Conservation (phyloP, 371 early-diverging fungal species). For the Quaeritorhiza haematococci region DNA sequence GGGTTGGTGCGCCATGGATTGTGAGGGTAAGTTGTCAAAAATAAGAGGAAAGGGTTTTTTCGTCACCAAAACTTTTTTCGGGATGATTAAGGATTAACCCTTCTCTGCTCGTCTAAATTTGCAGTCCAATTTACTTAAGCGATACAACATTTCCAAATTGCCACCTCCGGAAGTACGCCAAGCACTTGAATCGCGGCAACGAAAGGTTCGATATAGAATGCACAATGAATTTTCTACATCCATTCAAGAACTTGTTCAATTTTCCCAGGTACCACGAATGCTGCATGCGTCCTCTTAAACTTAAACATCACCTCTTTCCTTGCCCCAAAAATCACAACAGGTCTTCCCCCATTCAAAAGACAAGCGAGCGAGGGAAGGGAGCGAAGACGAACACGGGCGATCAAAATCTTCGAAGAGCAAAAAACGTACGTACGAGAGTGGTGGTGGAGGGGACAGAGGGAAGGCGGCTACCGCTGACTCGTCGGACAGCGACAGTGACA, state of each 20-base stretch:
- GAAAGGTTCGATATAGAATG: constrained; percentile 9
- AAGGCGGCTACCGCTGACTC: too few species aligned
- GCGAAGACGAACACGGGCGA: too few species aligned
- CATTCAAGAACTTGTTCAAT: too few species aligned
- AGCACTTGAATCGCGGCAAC: constrained; percentile 9
- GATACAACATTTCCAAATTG: constrained; percentile 22
- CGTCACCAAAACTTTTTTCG: not conserved
- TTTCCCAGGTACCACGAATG: too few species aligned
- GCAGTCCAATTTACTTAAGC: constrained; percentile 20
- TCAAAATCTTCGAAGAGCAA: too few species aligned
- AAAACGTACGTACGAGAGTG: too few species aligned
- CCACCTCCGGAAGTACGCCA: constrained; percentile 18
- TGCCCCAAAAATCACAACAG: not conserved
- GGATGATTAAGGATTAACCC: not conserved
- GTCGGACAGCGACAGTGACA: too few species aligned
- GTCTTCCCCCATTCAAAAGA: too few species aligned
- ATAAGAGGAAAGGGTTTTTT: too few species aligned
- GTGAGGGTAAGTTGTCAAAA: constrained; percentile 61
- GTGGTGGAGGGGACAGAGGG: too few species aligned
- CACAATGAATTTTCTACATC: not conserved
- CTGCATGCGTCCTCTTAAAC: too few species aligned
- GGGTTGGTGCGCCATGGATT: constrained; percentile 70
- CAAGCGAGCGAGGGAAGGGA: too few species aligned
- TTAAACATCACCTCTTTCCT: not conserved
- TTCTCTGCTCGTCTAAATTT: not conserved